Percentiles rank a stretch among this genome's conserved stretches.
Conservation (phyloP, 441 rosid species). For the Populus trichocarpa region DNA sequence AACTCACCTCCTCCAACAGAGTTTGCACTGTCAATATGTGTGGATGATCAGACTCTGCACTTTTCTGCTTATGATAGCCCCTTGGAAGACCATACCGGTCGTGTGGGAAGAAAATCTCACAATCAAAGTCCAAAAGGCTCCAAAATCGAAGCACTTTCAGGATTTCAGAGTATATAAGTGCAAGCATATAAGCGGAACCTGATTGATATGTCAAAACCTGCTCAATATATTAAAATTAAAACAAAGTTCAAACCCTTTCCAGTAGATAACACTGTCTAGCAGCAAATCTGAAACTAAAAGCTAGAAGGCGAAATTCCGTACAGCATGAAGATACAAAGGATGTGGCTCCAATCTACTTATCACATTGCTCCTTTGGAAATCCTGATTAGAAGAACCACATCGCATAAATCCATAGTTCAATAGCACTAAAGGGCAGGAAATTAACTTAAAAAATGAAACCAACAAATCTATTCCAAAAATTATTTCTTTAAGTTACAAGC, state of each 20-base stretch:
- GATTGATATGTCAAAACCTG: constrained; percentile 66
- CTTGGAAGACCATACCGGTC: constrained; percentile 51
- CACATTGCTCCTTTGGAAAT: constrained; percentile 42
- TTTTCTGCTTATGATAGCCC: constrained; percentile 57
- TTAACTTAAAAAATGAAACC: not conserved
- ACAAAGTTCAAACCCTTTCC: not conserved
- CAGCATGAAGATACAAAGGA: constrained; percentile 61
- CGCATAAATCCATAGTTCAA: not conserved
- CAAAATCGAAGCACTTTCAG: constrained; percentile 59
- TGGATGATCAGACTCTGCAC: constrained; percentile 51
- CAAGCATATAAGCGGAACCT: constrained; percentile 58
- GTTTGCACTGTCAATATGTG: constrained; percentile 53
- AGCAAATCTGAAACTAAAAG: not conserved
- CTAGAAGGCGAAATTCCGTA: constrained; percentile 21
- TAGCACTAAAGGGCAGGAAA: not conserved
- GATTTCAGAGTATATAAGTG: constrained; percentile 54
- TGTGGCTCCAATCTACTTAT: constrained; percentile 38
- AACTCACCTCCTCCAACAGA: constrained; percentile 44
- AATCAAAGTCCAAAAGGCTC: constrained; percentile 58
- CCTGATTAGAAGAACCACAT: constrained; percentile 26
- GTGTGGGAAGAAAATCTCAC: constrained; percentile 56
- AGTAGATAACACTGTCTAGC: not conserved
- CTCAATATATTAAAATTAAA: constrained; percentile 20
- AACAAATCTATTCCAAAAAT: not conserved
- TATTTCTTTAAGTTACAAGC: not conserved